phyloP scores from a whole-genome alignment of 176 grass and related monocot genomes.

The Alopecurus myosuroides region DNA sequence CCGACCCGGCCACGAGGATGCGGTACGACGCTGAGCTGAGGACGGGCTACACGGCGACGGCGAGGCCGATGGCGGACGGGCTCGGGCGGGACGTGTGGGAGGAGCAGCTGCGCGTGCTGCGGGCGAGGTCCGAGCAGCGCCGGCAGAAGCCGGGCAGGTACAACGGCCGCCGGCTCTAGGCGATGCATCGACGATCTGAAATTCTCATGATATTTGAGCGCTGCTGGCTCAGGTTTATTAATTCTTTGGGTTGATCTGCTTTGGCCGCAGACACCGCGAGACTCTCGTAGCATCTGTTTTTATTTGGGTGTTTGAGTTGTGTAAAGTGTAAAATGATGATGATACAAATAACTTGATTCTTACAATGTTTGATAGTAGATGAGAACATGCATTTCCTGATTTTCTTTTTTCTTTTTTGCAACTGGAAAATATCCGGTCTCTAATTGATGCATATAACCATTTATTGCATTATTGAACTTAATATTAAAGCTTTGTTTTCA shows the following conservation, averaged over 20 bases:
- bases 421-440: no score
- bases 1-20: conserved; percentile 39
- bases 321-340: background rate
- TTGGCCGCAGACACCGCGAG: background rate
- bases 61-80: background rate
- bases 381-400: background rate
- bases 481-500: no score
- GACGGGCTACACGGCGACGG: background rate
- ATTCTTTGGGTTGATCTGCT: background rate
- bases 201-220: background rate
- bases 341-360: background rate
- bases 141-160: conserved; percentile 13
- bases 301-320: background rate
- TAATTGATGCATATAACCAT: no score
- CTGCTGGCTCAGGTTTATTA: background rate
- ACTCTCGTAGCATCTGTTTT: conserved; percentile 23
- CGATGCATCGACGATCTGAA: background rate
- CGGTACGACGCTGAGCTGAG: conserved; percentile 51
- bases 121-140: conserved; percentile 11
- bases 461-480: no score
- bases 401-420: no score
- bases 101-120: conserved; percentile 40
- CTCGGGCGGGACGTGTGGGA: conserved; percentile 48
- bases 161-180: background rate
- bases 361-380: background rate